A percentile compares a stretch with the other conserved stretches of the same genome.
Conservation (phyloP, 2,329 filamentous ascomycete genomes). For the Dactylellina drechsleri region DNA sequence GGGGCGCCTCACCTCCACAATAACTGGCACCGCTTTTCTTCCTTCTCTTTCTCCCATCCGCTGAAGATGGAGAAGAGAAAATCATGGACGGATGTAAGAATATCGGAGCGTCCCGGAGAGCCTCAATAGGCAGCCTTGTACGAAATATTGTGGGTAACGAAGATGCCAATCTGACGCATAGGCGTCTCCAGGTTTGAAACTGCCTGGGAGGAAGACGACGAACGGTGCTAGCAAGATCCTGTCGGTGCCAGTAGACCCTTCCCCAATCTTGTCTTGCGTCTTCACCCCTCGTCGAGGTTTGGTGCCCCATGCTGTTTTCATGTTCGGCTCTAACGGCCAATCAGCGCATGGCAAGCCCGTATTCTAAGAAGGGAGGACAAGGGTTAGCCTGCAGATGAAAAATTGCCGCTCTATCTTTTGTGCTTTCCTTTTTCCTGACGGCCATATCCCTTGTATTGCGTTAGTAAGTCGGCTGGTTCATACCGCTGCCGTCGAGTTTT, state of each 20-base stretch:
- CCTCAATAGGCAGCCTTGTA: too few species aligned
- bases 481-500: constrained; percentile 50
- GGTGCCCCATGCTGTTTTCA: constrained; percentile 41
- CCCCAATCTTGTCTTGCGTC: constrained; percentile 48
- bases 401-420: constrained; percentile 52
- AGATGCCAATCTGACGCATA: neutral
- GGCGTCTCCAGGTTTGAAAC: constrained; percentile 16
- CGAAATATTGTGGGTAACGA: neutral
- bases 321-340: constrained; percentile 50
- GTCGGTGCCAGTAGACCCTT: constrained; percentile 43
- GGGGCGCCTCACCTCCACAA: constrained; percentile 40
- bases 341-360: constrained; percentile 43
- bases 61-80: constrained; percentile 11
- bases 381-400: constrained; percentile 49
- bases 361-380: constrained; percentile 41
- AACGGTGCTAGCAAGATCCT: constrained; percentile 39
- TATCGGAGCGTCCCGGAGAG: too few species aligned
- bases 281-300: constrained; percentile 45
- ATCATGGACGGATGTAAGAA: neutral
- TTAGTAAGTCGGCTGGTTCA: constrained; percentile 50
- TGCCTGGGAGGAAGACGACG: constrained; percentile 21
- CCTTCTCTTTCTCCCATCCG: constrained; percentile 7
- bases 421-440: constrained; percentile 35
- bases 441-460: constrained; percentile 51
- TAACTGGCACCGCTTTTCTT: constrained; percentile 8